Conservation (phyloP, 169 alveolate genomes). For the Blepharisma undulans region DNA sequence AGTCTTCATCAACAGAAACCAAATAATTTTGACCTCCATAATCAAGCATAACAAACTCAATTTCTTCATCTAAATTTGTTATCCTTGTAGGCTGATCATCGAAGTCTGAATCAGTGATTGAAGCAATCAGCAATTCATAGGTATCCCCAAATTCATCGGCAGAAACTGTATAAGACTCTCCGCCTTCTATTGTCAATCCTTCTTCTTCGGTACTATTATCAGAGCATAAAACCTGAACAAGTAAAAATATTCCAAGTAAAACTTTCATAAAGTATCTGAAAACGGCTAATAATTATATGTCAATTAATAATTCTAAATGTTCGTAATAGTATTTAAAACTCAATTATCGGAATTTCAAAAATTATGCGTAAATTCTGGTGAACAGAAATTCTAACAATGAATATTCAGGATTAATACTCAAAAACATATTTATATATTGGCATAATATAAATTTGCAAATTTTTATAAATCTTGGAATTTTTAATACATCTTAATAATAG, state of each 20-base stretch:
- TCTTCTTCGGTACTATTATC: background rate
- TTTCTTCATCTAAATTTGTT: background rate
- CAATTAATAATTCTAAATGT: background rate
- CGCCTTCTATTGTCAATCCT: background rate
- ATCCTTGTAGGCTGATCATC: slow-evolving; percentile 1
- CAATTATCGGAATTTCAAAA: too few species aligned
- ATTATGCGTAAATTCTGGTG: too few species aligned
- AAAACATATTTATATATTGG: too few species aligned
- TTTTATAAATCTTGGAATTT: too few species aligned
- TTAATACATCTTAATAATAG: too few species aligned
- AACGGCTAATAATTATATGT: background rate
- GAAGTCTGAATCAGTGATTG: background rate
- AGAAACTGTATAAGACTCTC: background rate
- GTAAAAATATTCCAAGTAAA: background rate
- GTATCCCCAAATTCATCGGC: background rate
- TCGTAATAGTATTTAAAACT: background rate
- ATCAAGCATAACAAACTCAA: background rate
- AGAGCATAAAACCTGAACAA: background rate
- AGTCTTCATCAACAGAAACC: background rate
- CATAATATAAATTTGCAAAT: too few species aligned
- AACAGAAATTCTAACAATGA: too few species aligned
- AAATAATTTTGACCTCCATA: background rate
- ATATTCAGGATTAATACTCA: too few species aligned
- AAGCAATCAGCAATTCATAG: background rate
- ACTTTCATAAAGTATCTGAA: background rate